Conservation (phyloP, 768 basidiomycete genomes). For the Lactarius trivialis region DNA sequence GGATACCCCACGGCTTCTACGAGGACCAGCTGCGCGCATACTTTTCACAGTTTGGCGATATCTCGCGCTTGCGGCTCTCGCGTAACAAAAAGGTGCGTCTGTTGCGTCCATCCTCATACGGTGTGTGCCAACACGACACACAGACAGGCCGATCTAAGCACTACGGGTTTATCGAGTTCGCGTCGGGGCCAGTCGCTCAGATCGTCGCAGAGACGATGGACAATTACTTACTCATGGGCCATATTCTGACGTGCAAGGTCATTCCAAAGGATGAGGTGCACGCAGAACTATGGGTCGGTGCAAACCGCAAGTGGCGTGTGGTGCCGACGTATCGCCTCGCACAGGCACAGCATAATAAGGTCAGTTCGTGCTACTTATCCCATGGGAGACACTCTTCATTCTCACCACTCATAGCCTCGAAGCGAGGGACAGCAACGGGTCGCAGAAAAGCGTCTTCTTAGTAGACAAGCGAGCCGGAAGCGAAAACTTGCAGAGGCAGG, state of each 20-base stretch:
- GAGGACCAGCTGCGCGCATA: constrained; percentile 91
- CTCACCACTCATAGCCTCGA: constrained; percentile 49
- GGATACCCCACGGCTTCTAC: constrained; percentile 95
- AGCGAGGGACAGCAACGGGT: constrained; percentile 62
- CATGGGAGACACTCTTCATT: not conserved
- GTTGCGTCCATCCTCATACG: not conserved
- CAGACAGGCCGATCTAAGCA: constrained; percentile 96
- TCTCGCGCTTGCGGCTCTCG: constrained; percentile 82
- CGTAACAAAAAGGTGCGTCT: constrained; percentile 79
- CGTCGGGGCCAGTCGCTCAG: constrained; percentile 79
- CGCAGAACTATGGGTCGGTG: constrained; percentile 94
- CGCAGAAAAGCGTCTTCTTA: constrained; percentile 62
- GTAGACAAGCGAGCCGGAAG: constrained; percentile 71
- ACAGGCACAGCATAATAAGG: constrained; percentile 78
- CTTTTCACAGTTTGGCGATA: constrained; percentile 90
- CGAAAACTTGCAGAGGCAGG: constrained; percentile 73
- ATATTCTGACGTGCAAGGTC: constrained; percentile 85
- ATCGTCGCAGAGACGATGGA: constrained; percentile 99
- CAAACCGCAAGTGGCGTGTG: constrained; percentile 82
- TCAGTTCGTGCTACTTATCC: constrained; percentile 27
- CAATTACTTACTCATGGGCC: constrained; percentile 94
- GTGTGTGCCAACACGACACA: not conserved
- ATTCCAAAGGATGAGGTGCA: constrained; percentile 88
- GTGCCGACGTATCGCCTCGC: constrained; percentile 71
- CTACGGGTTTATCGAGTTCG: constrained; percentile 95